Conservation (phyloP, 768 basidiomycete genomes). For the Hericium coralloides region DNA sequence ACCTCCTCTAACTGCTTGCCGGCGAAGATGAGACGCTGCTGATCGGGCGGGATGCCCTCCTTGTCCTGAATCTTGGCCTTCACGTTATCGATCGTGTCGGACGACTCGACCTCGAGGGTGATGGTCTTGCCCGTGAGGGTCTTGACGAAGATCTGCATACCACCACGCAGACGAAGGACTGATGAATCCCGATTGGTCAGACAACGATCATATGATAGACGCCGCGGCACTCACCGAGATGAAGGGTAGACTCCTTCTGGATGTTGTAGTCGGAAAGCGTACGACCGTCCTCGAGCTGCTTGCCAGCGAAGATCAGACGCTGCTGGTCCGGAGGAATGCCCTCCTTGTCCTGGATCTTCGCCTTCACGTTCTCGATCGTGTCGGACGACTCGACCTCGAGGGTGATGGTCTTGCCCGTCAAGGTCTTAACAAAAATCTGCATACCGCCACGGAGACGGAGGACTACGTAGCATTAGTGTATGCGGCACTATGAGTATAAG, state of each 20-base stretch:
- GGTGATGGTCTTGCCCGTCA: constrained; percentile 98
- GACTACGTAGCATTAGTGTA: constrained; percentile 21
- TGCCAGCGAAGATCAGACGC: constrained; percentile 97
- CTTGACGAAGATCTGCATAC: constrained; percentile 86
- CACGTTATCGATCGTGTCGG: constrained; percentile 69
- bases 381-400: constrained; percentile 97
- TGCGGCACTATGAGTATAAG: too few species aligned
- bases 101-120: constrained; percentile 79
- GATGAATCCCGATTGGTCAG: constrained; percentile 23
- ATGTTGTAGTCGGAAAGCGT: constrained; percentile 95
- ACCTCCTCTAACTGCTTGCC: constrained; percentile 96
- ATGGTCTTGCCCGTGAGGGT: constrained; percentile 87
- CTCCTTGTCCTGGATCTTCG: constrained; percentile 97
- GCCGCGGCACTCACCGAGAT: constrained; percentile 41
- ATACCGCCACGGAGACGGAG: constrained; percentile 44
- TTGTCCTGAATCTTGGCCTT: constrained; percentile 84
- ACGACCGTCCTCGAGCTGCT: constrained; percentile 98
- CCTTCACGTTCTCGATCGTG: constrained; percentile 97
- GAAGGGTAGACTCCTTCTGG: constrained; percentile 98
- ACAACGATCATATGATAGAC: constrained; percentile 21
- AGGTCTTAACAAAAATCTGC: constrained; percentile 99
- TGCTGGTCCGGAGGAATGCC: constrained; percentile 94
- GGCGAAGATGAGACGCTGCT: constrained; percentile 93
- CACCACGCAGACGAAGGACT: constrained; percentile 6
- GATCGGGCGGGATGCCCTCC: constrained; percentile 83